Evolutionary conservation across 768 basidiomycete genomes (phyloP).

Genomic region (Lactarius indigo): DNA sequence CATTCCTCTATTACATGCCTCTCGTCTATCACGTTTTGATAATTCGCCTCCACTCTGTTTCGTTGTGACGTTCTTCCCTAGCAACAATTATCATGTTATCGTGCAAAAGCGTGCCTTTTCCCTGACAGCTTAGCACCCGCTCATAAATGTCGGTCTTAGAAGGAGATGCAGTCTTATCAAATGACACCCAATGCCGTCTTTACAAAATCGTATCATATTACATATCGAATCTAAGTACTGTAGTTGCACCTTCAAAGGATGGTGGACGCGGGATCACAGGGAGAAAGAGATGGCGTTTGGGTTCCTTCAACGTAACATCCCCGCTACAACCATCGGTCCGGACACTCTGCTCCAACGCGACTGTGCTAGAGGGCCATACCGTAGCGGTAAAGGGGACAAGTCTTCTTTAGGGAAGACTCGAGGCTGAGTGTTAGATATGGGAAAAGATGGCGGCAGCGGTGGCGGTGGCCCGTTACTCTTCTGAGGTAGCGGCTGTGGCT

Average conservation of each 20-base stretch:
- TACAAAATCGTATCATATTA: not conserved
- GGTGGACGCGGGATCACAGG: not conserved
- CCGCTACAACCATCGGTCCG: slow-evolving; percentile 57
- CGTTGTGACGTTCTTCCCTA: slow-evolving; percentile 13
- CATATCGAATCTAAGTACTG: not conserved
- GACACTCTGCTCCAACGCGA: slow-evolving; percentile 74
- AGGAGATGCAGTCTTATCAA: slow-evolving; percentile 1
- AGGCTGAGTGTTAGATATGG: slow-evolving; percentile 27
- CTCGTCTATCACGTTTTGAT: slow-evolving; percentile 34
- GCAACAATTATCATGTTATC: slow-evolving; percentile 8
- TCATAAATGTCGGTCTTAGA: not conserved
- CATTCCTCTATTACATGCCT: slow-evolving; percentile 32
- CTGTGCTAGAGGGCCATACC: slow-evolving; percentile 61
- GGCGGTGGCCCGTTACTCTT: slow-evolving; percentile 25
- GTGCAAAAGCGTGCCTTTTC: slow-evolving; percentile 1
- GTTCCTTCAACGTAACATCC: slow-evolving; percentile 59
- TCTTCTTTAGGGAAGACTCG: slow-evolving; percentile 13
- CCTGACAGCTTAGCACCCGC: slow-evolving; percentile 7
- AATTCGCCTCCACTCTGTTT: slow-evolving; percentile 25
- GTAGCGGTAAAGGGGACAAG: slow-evolving; percentile 38
- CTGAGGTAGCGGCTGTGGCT: slow-evolving; percentile 29
- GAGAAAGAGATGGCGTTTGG: slow-evolving; percentile 1
- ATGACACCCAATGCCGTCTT: not conserved
- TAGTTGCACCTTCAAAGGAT: not conserved
- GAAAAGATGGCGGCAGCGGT: slow-evolving; percentile 17